Evolutionary conservation across 305 asterid species (phyloP), one percentile per base, ranked within the genome.

Genomic region (Withania somnifera): DNA sequence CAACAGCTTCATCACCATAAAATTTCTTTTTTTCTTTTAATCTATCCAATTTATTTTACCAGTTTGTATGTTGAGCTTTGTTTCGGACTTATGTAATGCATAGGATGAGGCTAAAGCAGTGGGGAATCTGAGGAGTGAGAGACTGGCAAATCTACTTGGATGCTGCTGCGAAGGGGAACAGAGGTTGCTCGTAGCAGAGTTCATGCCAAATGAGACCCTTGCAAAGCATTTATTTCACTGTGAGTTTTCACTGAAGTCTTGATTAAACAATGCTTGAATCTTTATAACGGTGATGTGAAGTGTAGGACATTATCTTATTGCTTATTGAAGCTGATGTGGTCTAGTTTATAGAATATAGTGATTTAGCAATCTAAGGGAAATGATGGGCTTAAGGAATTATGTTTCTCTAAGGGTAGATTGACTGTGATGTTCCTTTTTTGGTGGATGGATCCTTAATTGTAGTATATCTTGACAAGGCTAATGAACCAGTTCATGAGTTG

Each of bases 171-270:
- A 95, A 82, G 97, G 95, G 83, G 98, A 94, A 36, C 96, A 95
- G 87, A 94, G 97, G 81, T 85, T 94, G 87, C 88, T 94, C 80
- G 97, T 95, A 51, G 98, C 99, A 5, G 99, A 95, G 88, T 95
- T 95, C 82, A 92, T 91, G 99, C 97, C 97, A 7, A 90, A 93
- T 83, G 96, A 95, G 66, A 95, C 99, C 58, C 92, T 95, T 8
- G 97, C 99, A 14, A 94, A 86, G 82, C 98, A 95, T 89, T 90
- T 95, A 78, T 95, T 95, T 85, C 99, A 94, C 76, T 95, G 99
- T 95, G 84, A 91, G 97, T 84, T 86, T 75, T 78, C 64, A 34
- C n/a, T 5, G 0, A 19, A 60, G 36, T 52, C 53, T 69, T 53
- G 10, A 14, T 75, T 75, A 50, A 36, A 51, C 15, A 3, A 51